phyloP scores from a whole-genome alignment of 1,139 yeast genomes.

The Yamadazyma dushanensis region DNA sequence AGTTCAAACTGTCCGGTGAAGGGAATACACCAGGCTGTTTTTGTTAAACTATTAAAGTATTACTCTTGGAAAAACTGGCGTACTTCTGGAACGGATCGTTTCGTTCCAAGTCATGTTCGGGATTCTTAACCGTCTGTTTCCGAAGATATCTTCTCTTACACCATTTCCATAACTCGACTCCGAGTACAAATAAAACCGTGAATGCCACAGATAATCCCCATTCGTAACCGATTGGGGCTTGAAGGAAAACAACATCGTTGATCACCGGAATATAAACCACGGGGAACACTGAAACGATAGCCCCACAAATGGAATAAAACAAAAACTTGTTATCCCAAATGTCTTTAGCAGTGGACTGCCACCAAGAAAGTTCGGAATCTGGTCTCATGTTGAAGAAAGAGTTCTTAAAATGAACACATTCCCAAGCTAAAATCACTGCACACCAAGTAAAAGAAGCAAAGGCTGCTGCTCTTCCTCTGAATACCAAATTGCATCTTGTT shows the following conservation, averaged over 20 bases:
- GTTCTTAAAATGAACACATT: constrained; percentile 73
- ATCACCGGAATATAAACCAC: constrained; percentile 87
- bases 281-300: constrained; percentile 75
- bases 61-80: constrained; percentile 53
- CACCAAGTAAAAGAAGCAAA: constrained; percentile 92
- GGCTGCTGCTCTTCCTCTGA: constrained; percentile 76
- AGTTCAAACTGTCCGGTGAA: too few relatives aligned
- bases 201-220: constrained; percentile 81
- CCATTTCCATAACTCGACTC: constrained; percentile 70
- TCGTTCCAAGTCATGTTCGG: constrained; percentile 65
- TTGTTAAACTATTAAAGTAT: too few relatives aligned
- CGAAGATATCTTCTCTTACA: constrained; percentile 59
- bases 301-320: constrained; percentile 80
- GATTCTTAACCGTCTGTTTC: constrained; percentile 43
- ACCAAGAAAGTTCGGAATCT: constrained; percentile 60
- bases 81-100: constrained; percentile 65
- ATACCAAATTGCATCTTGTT: constrained; percentile 58
- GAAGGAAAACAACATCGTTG: constrained; percentile 74
- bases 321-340: constrained; percentile 76
- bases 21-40: too few relatives aligned
- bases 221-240: constrained; percentile 72
- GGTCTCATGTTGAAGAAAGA: constrained; percentile 79
- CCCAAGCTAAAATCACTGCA: constrained; percentile 86
- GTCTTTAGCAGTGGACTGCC: constrained; percentile 56
- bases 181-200: constrained; percentile 55